Evolutionary conservation across 2,329 filamentous ascomycete genomes (phyloP), one percentile per base, ranked within the genome.

Genomic region (Incumbomyces lentus): DNA sequence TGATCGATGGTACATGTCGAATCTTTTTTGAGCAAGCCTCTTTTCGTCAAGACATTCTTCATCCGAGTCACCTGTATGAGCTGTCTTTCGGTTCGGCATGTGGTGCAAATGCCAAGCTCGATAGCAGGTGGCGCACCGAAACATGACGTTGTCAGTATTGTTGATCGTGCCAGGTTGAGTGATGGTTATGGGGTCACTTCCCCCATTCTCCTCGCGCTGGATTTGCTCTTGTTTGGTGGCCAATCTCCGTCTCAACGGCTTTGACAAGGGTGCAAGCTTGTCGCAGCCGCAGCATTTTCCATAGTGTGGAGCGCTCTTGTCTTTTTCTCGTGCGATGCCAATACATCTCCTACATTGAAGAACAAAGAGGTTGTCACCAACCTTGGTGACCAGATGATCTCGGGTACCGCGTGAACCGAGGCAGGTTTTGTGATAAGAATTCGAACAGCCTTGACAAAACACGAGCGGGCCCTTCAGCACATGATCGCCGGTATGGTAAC

Each of bases 331-430:
- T 38, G 80, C 74, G 16, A 74, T 60, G 2, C 82, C 82, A 51
- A 96, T 75, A 61, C 92, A 98, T 47, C 81, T 84, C 54, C 81
- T 82, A 66, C 92, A 98, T 61, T 98, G 92, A 33, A 98, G 68
- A 13, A 98, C 81, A 56, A 94, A 96, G 32, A 82, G 66, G 2
- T 82, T 79, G 1, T 82, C 71, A 2, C 72, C 81, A 44, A 95
- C 66, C 62, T 96, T 98, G 18, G 88, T 96, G 8, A 86, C 86
- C 31, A 92, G 68, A 62, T 96, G 92, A n/a, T 95, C 87, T 50
- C 92, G 76, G 11, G 63, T 70, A 43, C 75, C 76, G 41, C 92
- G 78, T 40, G 74, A 71, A 1, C 90, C 88, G 22, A 98, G 72
- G 59, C 92, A 98, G 34, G 68, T 68, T 62, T 85, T 86, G 65